phyloP scores from a whole-genome alignment of 1,284 basidiomycete genomes.

The Rhodotorula sp. region DNA sequence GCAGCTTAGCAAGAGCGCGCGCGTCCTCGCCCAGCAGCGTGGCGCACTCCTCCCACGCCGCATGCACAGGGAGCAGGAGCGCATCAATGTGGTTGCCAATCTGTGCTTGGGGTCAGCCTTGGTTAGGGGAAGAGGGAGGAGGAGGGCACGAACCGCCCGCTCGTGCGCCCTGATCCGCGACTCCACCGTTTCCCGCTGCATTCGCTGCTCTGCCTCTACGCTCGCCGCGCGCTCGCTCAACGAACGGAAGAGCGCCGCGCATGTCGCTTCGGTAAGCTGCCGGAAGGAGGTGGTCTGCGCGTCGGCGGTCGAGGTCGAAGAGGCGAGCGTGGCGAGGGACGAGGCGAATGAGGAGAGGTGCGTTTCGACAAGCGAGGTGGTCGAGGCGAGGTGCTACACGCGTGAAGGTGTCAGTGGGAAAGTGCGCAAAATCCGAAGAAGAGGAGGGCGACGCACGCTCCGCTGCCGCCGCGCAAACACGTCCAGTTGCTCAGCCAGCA shows the following conservation, averaged over 20 bases:
- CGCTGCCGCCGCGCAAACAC: constrained; percentile 13
- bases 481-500: not conserved
- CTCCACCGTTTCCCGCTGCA: constrained; percentile 3
- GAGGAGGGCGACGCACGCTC: not conserved
- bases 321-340: constrained; percentile 3
- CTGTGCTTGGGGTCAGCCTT: not conserved
- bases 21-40: constrained; percentile 10
- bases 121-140: too few species aligned
- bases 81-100: not conserved
- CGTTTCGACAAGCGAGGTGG: not conserved
- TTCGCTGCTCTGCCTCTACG: constrained; percentile 4
- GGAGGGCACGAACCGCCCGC: not conserved
- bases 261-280: constrained; percentile 26
- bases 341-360: not conserved
- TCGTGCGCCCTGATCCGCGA: constrained; percentile 7
- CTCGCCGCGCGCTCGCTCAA: not conserved
- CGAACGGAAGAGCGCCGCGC: constrained; percentile 8
- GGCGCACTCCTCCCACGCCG: constrained; percentile 9
- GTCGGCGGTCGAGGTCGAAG: not conserved
- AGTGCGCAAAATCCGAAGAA: rapidly evolving
- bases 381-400: not conserved
- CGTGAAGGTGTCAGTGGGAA: too few species aligned
- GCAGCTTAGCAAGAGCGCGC: constrained; percentile 1
- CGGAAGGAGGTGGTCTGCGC: constrained; percentile 6
- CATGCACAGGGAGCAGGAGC: constrained; percentile 11